Evolutionary conservation across 306 rosid species (phyloP).

Genomic region (Ziziphus jujuba): DNA sequence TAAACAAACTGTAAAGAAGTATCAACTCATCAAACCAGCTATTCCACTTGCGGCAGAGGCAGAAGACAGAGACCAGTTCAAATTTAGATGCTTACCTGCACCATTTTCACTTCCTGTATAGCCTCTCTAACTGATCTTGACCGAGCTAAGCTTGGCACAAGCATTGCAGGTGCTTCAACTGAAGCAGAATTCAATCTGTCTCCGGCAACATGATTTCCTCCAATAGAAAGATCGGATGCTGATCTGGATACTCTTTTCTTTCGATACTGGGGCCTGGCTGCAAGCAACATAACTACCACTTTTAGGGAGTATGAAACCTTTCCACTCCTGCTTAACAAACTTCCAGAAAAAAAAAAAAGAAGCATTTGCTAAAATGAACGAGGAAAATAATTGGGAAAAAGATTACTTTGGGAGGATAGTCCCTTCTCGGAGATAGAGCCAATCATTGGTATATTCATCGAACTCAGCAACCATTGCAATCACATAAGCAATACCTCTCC

Average conservation of each 20-base stretch:
- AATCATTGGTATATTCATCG: conserved; percentile 83
- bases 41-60: no score
- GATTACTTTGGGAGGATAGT: conserved; percentile 71
- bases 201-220: conserved; percentile 38
- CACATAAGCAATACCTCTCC: conserved; percentile 67
- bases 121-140: conserved; percentile 73
- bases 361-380: not conserved
- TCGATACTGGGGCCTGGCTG: conserved; percentile 94
- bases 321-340: not conserved
- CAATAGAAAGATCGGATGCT: conserved; percentile 43
- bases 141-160: conserved; percentile 59
- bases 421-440: conserved; percentile 89
- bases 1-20: no score
- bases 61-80: no score
- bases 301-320: conserved; percentile 19
- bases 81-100: conserved; percentile 50
- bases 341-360: not conserved
- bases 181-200: conserved; percentile 32
- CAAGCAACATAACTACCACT: conserved; percentile 37
- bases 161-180: conserved; percentile 81
- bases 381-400: conserved; percentile 21
- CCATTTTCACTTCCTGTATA: conserved; percentile 87
- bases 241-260: conserved; percentile 49
- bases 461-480: conserved; percentile 91
- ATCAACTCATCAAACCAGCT: no score